These are phyloP conservation scores for Reutealis trisperma DNA, from an alignment of 345 rosid species.

Conservation along the genomic window DNA sequence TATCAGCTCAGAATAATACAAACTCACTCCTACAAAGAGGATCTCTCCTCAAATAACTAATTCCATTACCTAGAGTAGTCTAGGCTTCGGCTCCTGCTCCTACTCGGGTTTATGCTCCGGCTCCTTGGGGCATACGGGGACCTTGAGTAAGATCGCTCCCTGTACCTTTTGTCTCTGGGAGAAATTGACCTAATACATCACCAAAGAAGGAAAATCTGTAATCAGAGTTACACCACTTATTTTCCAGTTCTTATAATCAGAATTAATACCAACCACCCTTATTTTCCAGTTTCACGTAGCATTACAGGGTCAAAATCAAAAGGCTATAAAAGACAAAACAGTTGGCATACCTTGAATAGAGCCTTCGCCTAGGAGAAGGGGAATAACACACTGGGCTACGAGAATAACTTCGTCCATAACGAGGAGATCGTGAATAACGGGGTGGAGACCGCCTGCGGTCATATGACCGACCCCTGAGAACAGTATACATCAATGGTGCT, in stretches of 20 bases:
- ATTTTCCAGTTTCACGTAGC: neutral
- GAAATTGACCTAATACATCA: conserved; percentile 57
- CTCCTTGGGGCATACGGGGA: conserved; percentile 56
- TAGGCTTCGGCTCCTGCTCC: conserved; percentile 42
- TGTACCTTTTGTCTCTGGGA: conserved; percentile 48
- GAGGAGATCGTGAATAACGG: conserved; percentile 57
- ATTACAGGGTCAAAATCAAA: no score
- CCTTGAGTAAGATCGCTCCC: conserved; percentile 55
- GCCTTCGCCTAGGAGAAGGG: conserved; percentile 57
- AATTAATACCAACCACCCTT: neutral
- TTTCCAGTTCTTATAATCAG: neutral
- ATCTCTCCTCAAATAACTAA: neutral
- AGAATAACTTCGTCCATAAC: conserved; percentile 52
- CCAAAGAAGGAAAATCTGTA: neutral
- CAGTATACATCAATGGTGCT: neutral
- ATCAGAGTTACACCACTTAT: no score
- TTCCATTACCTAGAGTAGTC: conserved; percentile 37
- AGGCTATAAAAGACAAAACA: neutral
- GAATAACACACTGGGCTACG: conserved; percentile 53
- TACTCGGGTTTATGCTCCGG: conserved; percentile 41
- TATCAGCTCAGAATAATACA: neutral
- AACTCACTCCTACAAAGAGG: neutral
- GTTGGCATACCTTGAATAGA: conserved; percentile 43
- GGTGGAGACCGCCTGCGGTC: conserved; percentile 60
- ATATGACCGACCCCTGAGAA: conserved; percentile 42